These are phyloP conservation scores for Monosporozyma solicola DNA, from an alignment of 805 yeast genomes.

Conservation along the genomic window DNA sequence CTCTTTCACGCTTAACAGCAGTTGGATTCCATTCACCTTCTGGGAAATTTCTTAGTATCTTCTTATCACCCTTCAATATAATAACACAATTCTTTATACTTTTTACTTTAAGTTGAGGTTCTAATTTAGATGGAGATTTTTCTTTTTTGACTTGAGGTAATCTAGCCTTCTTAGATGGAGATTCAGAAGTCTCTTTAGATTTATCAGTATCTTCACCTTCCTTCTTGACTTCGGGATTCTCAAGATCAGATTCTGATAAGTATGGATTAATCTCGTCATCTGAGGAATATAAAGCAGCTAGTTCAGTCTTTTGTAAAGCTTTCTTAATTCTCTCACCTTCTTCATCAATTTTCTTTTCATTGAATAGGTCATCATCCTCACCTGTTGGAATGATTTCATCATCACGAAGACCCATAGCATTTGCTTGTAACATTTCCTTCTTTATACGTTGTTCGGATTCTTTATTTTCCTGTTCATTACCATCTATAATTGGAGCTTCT, in stretches of 20 bases:
- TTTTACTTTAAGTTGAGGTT: slow-evolving; percentile 35
- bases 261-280: slow-evolving; percentile 87
- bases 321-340: slow-evolving; percentile 83
- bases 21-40: slow-evolving; percentile 78
- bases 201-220: slow-evolving; percentile 34
- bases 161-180: slow-evolving; percentile 21
- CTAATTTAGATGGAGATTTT: background rate
- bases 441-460: slow-evolving; percentile 78
- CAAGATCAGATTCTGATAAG: slow-evolving; percentile 59
- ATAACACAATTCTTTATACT: slow-evolving; percentile 46
- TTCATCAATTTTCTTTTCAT: slow-evolving; percentile 71
- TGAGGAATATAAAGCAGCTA: slow-evolving; percentile 64
- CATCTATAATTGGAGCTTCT: slow-evolving; percentile 96
- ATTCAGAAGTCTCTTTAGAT: slow-evolving; percentile 13
- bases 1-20: slow-evolving; percentile 28
- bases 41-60: slow-evolving; percentile 58
- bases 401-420: slow-evolving; percentile 56
- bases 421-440: slow-evolving; percentile 76
- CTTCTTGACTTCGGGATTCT: slow-evolving; percentile 38
- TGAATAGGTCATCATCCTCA: slow-evolving; percentile 64
- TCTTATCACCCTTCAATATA: slow-evolving; percentile 54
- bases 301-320: slow-evolving; percentile 76
- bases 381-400: slow-evolving; percentile 51
- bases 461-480: slow-evolving; percentile 89
- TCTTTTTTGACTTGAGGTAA: slow-evolving; percentile 9